Evolutionary conservation across 2,329 filamentous ascomycete species (phyloP).

Genomic region (Elsinoe australis): DNA sequence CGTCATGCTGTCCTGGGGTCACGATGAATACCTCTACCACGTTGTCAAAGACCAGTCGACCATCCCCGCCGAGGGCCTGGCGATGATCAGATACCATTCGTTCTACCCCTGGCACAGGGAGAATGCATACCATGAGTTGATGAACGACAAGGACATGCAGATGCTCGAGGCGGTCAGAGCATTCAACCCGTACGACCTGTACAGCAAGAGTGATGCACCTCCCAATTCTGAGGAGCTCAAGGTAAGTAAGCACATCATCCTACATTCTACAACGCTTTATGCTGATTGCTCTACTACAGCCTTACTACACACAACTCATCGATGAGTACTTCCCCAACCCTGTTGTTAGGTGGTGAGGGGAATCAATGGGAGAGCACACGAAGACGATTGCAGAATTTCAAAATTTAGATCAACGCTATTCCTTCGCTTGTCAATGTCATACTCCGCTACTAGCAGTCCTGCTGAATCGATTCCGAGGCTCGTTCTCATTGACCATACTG

Average conservation of each 20-base stretch:
- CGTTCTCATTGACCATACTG: slow-evolving; percentile 15
- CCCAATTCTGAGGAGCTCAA: slow-evolving; percentile 71
- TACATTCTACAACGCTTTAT: too few relatives aligned
- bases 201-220: slow-evolving; percentile 81
- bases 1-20: slow-evolving; percentile 83
- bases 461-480: slow-evolving; percentile 18
- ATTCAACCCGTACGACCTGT: slow-evolving; percentile 87
- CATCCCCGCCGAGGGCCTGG: slow-evolving; percentile 72
- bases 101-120: slow-evolving; percentile 89
- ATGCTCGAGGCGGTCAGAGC: slow-evolving; percentile 76
- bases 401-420: too few relatives aligned
- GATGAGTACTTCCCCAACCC: slow-evolving; percentile 59
- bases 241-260: too few relatives aligned
- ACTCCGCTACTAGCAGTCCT: slow-evolving; percentile 22
- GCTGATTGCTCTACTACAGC: too few relatives aligned
- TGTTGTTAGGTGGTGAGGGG: slow-evolving; percentile 67
- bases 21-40: slow-evolving; percentile 82
- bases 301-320: slow-evolving; percentile 67
- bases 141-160: slow-evolving; percentile 70
- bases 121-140: slow-evolving; percentile 72
- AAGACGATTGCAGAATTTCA: too few relatives aligned
- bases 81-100: slow-evolving; percentile 88
- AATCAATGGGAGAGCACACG: too few relatives aligned
- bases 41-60: slow-evolving; percentile 75
- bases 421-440: too few relatives aligned